Conservation (phyloP, 331 rosid species). For the Dryas integrifolia region DNA sequence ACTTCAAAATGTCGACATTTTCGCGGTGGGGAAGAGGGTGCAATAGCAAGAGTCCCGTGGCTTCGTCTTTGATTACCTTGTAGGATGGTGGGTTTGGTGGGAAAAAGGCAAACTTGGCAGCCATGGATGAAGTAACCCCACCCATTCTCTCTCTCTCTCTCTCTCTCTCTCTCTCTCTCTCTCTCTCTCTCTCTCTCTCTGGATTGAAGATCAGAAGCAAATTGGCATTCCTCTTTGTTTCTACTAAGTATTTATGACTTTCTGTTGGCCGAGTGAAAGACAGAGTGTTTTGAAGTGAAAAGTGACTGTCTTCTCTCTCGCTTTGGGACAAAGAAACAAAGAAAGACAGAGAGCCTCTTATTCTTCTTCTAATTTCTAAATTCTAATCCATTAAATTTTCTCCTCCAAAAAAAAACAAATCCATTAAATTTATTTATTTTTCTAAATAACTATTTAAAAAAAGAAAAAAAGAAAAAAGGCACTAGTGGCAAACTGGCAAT, state of each 20-base stretch:
- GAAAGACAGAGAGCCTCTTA: not conserved
- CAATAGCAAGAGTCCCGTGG: constrained; percentile 54
- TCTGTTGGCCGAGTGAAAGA: constrained; percentile 14
- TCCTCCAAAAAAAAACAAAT: not conserved
- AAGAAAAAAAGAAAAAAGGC: no score
- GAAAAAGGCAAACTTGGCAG: constrained; percentile 84
- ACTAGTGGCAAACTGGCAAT: constrained; percentile 24
- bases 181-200: constrained; percentile 1
- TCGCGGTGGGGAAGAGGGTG: constrained; percentile 65
- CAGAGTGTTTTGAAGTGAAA: constrained; percentile 1
- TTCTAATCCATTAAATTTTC: not conserved
- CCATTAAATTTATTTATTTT: constrained; percentile 18
- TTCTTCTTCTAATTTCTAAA: not conserved
- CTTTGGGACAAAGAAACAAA: not conserved
- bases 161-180: not conserved
- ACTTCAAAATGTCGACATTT: constrained; percentile 70
- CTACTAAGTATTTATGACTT: not conserved
- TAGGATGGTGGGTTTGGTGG: constrained; percentile 91
- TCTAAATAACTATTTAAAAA: not conserved
- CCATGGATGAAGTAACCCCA: constrained; percentile 95
- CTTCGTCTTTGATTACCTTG: constrained; percentile 51
- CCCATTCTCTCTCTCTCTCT: constrained; percentile 48
- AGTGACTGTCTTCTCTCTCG: not conserved
- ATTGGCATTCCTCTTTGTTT: constrained; percentile 29
- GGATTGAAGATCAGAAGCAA: constrained; percentile 17